Conservation (phyloP, 108 stramenopile genomes). For the Parietichytrium sp. region DNA sequence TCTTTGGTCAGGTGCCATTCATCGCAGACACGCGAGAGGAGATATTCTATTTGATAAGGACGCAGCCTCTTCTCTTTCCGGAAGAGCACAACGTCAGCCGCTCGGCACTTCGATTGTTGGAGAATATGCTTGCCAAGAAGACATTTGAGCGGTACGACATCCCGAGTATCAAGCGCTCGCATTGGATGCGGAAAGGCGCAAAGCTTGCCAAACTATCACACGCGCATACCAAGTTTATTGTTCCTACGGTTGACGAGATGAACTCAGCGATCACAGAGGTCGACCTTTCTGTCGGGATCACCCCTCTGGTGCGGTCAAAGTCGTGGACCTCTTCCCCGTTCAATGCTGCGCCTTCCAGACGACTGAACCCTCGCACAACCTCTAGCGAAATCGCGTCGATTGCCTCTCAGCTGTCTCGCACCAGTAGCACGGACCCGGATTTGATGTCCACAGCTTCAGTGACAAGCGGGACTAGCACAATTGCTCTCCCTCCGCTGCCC, state of each 20-base stretch:
- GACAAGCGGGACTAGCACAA: no score
- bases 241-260: conserved; percentile 5
- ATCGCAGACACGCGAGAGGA: conserved; percentile 61
- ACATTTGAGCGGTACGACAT: conserved; percentile 21
- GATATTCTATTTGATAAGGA: conserved; percentile 62
- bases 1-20: conserved; percentile 70
- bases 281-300: not conserved
- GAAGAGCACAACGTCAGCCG: not conserved
- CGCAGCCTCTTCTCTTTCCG: conserved; percentile 58
- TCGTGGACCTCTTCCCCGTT: conserved; percentile 15
- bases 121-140: conserved; percentile 1
- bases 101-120: not conserved
- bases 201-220: conserved; percentile 24
- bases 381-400: not conserved
- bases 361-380: not conserved
- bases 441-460: no score
- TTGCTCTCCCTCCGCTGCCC: no score
- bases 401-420: not conserved
- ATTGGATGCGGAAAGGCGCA: conserved; percentile 16
- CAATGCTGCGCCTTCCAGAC: not conserved
- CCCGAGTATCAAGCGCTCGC: not conserved
- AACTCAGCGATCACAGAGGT: conserved; percentile 33
- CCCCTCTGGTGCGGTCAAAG: conserved; percentile 4
- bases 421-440: no score
- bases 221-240: not conserved